Conservation (phyloP, 768 basidiomycete genomes). For the Rhizopogon vesiculosus region DNA sequence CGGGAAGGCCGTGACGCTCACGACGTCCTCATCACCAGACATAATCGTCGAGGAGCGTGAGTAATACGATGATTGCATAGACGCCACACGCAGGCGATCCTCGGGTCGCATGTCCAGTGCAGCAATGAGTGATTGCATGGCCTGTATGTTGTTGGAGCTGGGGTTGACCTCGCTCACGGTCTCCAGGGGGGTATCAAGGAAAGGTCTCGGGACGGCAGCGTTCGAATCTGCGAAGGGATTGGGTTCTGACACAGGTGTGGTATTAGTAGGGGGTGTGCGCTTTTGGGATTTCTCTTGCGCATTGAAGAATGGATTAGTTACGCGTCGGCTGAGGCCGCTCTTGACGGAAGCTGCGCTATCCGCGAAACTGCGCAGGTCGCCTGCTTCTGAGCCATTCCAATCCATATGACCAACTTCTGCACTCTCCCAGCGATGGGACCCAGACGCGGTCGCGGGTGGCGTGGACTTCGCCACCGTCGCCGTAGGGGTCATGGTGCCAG, state of each 20-base stretch:
- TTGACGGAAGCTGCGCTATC: conserved; percentile 13
- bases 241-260: conserved; percentile 3
- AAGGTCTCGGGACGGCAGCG: conserved; percentile 14
- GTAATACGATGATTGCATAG: conserved; percentile 49
- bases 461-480: conserved; percentile 55
- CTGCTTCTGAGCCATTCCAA: conserved; percentile 13
- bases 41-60: conserved; percentile 22
- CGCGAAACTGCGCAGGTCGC: conserved; percentile 19
- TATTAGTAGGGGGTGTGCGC: conserved; percentile 12
- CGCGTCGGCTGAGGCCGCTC: conserved; percentile 6
- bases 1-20: conserved; percentile 25
- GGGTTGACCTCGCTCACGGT: conserved; percentile 17
- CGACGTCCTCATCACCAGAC: conserved; percentile 17
- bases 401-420: conserved; percentile 54
- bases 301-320: conserved; percentile 37
- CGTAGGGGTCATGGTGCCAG: conserved; percentile 47
- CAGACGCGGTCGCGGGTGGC: conserved; percentile 47
- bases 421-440: conserved; percentile 62
- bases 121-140: conserved; percentile 61
- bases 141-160: conserved; percentile 42
- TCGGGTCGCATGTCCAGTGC: conserved; percentile 52
- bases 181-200: conserved; percentile 16
- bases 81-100: conserved; percentile 49
- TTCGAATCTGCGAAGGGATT: conserved; percentile 42
- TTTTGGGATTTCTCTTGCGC: conserved; percentile 31